Evolutionary conservation across 2,329 filamentous ascomycete species (phyloP), one percentile per base, ranked within the genome.

Genomic region (Madurella fahalii): DNA sequence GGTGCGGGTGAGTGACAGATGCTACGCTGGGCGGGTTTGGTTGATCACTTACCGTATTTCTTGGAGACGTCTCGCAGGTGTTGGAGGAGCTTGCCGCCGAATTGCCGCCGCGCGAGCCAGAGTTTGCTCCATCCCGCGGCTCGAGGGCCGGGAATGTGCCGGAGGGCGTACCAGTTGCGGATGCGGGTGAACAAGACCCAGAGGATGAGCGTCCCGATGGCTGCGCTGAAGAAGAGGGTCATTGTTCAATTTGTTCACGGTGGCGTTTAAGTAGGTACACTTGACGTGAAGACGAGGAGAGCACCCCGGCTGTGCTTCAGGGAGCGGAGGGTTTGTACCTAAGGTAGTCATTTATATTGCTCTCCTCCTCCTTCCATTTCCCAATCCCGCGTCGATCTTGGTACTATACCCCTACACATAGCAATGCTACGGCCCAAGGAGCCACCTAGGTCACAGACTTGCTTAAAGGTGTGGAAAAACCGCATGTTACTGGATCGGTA

Each of bases 131-230:
- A 55, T n/a, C 50, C 53, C 4, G 47, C 53, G 7, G 12, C n/a
- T 0, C 17, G 7, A 5, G 58, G 58, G 2, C 58, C 55, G 4
- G 58, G 53, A 34, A 60, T 60, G 45, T 60, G 58, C 2, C 54
- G 48, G 25, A 59, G 54, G 9, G 40, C 47, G 5, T 18, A 30
- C 51, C 51, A 59, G 4, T 37, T 20, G 2, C 31, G 11, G 30
- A 59, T 40, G n/a, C 46, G 16, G 9, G 34, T 12, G 9, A 37
- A 11, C 9, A 37, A 11, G 34, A 37, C 34, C 34, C 34, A 37
- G 4, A 37, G 34, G 13, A 37, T 37, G 34, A 37, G 34, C 2
- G 9, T 15, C 34, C 11, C 34, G 9, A 37, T 11, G 34, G 4
- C 34, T 37, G 13, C 34, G 9, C 13, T 37, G 11, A 37, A 5